These are phyloP conservation scores for Nakazawaea pomicola DNA, from an alignment of 805 yeast genomes.

Conservation along the genomic window DNA sequence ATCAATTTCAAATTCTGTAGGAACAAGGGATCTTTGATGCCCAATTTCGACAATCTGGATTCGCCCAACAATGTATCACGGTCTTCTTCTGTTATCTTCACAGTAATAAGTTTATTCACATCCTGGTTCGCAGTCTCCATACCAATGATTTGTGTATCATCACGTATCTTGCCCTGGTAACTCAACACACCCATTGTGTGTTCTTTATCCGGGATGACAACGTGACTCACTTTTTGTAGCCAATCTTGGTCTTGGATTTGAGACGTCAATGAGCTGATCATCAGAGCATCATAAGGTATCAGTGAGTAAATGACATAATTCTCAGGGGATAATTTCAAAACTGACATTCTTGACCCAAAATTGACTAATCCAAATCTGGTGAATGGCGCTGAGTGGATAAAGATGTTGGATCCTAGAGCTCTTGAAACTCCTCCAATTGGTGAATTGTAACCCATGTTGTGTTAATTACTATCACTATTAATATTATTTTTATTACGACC, in stretches of 20 bases:
- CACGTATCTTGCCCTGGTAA: conserved; percentile 42
- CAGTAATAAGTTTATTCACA: conserved; percentile 33
- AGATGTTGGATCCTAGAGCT: conserved; percentile 24
- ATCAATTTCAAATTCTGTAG: conserved; percentile 45
- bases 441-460: conserved; percentile 33
- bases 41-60: conserved; percentile 24
- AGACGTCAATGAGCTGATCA: conserved; percentile 33
- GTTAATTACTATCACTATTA: too few relatives aligned
- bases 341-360: conserved; percentile 36
- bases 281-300: conserved; percentile 47
- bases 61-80: conserved; percentile 32
- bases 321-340: conserved; percentile 23
- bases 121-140: conserved; percentile 36
- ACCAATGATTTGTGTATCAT: conserved; percentile 49
- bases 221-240: conserved; percentile 36
- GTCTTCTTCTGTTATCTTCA: conserved; percentile 27
- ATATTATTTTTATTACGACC: too few relatives aligned
- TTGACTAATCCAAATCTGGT: conserved; percentile 22
- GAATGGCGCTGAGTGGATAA: conserved; percentile 32
- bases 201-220: conserved; percentile 58
- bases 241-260: conserved; percentile 28
- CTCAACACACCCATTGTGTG: conserved; percentile 60
- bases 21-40: conserved; percentile 28
- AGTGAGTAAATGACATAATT: conserved; percentile 51
- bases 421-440: conserved; percentile 36